Conservation (phyloP, 441 rosid species). For the Croton laevigatus region DNA sequence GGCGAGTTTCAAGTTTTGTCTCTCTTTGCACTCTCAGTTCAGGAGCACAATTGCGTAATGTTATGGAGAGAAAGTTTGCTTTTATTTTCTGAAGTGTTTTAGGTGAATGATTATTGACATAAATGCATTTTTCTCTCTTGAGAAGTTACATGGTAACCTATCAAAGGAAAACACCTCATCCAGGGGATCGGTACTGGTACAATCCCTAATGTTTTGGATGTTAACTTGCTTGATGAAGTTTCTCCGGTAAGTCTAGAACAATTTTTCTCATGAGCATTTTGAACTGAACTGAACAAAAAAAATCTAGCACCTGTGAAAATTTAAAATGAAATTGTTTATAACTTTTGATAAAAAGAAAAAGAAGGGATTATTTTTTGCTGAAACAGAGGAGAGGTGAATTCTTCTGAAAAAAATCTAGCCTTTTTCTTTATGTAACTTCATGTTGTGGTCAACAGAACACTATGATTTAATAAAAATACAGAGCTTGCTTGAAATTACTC, state of each 20-base stretch:
- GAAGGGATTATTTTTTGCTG: no score
- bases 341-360: no score
- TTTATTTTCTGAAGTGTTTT: no score
- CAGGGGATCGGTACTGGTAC: conserved; percentile 53
- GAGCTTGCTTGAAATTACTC: conserved; percentile 1
- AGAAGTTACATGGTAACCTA: neutral
- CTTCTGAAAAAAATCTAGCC: no score
- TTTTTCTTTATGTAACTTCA: neutral
- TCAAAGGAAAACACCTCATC: conserved; percentile 39
- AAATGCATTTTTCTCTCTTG: neutral
- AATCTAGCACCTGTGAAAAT: no score
- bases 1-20: conserved; percentile 32
- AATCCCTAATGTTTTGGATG: conserved; percentile 40
- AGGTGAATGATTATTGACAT: neutral
- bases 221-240: conserved; percentile 43
- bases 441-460: neutral
- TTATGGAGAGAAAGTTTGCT: no score
- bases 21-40: neutral
- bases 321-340: no score
- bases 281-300: no score
- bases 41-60: no score
- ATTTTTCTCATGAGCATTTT: neutral
- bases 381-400: no score
- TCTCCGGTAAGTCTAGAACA: conserved; percentile 34
- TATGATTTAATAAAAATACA: neutral